Evolutionary conservation across 1,284 basidiomycete species (phyloP).

Genomic region (Trichosporon sp.): DNA sequence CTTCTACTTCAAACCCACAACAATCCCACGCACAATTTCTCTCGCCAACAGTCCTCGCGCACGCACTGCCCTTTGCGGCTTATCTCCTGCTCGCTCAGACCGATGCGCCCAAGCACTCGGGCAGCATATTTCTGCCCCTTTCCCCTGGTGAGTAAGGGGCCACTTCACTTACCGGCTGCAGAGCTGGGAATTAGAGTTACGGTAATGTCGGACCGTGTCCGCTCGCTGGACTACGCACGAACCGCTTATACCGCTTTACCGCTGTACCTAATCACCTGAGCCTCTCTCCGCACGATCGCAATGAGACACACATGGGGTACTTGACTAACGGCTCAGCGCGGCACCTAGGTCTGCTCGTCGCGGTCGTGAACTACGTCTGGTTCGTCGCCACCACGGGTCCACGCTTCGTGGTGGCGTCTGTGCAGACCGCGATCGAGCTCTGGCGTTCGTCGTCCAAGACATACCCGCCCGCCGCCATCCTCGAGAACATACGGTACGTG

Average conservation of each 20-base stretch:
- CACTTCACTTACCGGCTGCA: no score
- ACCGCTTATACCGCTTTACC: no score
- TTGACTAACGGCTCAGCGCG: conserved; percentile 9
- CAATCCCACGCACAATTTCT: neutral
- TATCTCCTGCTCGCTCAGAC: conserved; percentile 29
- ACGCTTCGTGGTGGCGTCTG: conserved; percentile 1
- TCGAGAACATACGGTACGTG: neutral
- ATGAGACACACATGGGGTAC: no score
- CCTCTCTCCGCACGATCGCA: no score
- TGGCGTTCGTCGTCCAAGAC: conserved; percentile 8
- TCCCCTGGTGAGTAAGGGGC: conserved; percentile 21
- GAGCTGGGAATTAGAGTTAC: neutral
- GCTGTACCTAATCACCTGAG: neutral
- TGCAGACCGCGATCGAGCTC: conserved; percentile 5
- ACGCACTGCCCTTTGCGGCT: conserved; percentile 23
- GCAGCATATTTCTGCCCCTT: conserved; percentile 24
- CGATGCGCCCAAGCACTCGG: conserved; percentile 20
- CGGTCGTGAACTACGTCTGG: conserved; percentile 13
- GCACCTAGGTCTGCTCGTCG: conserved; percentile 20
- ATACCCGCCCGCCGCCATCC: neutral
- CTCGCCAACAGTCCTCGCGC: conserved; percentile 20
- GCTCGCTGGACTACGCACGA: no score
- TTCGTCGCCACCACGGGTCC: conserved; percentile 8
- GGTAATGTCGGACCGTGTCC: neutral
- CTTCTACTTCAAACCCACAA: neutral